phyloP scores from a whole-genome alignment of 2,329 filamentous ascomycete genomes.

The Exophiala sp. region DNA sequence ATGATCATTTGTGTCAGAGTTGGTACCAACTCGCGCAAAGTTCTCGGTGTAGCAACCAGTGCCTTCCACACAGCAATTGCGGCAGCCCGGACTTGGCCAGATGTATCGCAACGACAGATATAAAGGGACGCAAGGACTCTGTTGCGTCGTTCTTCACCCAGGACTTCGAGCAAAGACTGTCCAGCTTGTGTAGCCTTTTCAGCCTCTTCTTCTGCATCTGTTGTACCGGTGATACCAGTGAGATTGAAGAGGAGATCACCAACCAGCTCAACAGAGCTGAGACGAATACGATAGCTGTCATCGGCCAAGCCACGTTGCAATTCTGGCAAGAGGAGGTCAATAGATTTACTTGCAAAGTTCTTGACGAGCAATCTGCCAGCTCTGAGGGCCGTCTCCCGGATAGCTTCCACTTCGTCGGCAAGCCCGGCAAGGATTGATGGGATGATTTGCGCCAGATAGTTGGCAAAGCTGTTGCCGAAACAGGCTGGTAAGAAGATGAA shows the following conservation, averaged over 20 bases:
- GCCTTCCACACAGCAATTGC: slow-evolving; percentile 96
- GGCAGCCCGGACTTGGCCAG: slow-evolving; percentile 81
- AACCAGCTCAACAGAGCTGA: slow-evolving; percentile 96
- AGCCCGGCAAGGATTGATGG: slow-evolving; percentile 90
- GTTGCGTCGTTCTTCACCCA: slow-evolving; percentile 94
- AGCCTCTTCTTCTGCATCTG: slow-evolving; percentile 73
- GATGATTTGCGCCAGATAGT: slow-evolving; percentile 92
- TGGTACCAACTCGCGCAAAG: slow-evolving; percentile 90
- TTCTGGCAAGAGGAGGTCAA: slow-evolving; percentile 90
- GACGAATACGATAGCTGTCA: slow-evolving; percentile 93
- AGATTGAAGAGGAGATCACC: slow-evolving; percentile 97
- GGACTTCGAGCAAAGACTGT: slow-evolving; percentile 85
- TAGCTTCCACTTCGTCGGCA: slow-evolving; percentile 93
- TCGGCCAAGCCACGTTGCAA: slow-evolving; percentile 95
- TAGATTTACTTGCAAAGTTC: slow-evolving; percentile 93
- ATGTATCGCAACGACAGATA: slow-evolving; percentile 96
- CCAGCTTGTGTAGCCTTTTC: slow-evolving; percentile 79
- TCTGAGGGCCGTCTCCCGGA: slow-evolving; percentile 91
- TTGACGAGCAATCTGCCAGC: slow-evolving; percentile 94
- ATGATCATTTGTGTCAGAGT: slow-evolving; percentile 95
- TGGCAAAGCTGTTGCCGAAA: slow-evolving; percentile 97
- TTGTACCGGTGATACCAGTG: slow-evolving; percentile 81
- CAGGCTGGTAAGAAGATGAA: slow-evolving; percentile 99
- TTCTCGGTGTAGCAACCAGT: slow-evolving; percentile 84
- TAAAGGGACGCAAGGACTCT: slow-evolving; percentile 96